These are phyloP conservation scores for Pseudogymnoascus sp. DNA, from an alignment of 2,329 filamentous ascomycete species.

Conservation along the genomic window DNA sequence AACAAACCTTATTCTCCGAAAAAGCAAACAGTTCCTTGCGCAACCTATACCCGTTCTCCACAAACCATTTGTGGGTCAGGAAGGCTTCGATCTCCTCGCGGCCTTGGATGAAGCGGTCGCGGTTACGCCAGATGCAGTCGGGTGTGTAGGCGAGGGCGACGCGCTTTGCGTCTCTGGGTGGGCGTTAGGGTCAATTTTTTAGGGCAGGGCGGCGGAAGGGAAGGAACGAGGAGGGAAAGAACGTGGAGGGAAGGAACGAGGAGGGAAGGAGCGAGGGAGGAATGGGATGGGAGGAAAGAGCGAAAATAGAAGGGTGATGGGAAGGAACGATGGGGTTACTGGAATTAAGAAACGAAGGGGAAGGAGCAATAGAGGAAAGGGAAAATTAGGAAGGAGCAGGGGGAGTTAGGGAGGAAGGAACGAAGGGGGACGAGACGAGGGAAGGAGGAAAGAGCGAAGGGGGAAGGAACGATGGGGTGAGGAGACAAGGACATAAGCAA, in stretches of 20 bases:
- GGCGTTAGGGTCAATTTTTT: not conserved
- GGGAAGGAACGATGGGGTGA: constrained; percentile 40
- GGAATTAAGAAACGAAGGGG: not conserved
- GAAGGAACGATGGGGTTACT: not conserved
- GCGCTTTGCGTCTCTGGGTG: not conserved
- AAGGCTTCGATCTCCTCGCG: constrained; percentile 60
- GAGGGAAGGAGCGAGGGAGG: not conserved
- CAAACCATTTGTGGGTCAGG: constrained; percentile 64
- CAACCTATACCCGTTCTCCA: constrained; percentile 63
- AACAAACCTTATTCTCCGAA: constrained; percentile 49
- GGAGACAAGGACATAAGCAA: constrained; percentile 39
- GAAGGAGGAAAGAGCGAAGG: not conserved
- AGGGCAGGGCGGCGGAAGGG: not conserved
- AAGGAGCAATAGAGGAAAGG: not conserved
- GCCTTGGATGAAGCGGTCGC: constrained; percentile 60
- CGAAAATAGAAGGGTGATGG: not conserved
- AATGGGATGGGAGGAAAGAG: not conserved
- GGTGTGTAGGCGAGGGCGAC: constrained; percentile 56
- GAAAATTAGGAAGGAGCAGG: not conserved
- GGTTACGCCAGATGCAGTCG: constrained; percentile 74
- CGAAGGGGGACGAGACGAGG: not conserved
- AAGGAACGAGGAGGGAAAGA: not conserved
- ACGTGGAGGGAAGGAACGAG: not conserved
- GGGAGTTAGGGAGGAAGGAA: not conserved
- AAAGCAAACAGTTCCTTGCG: constrained; percentile 82